Evolutionary conservation across 345 rosid genomes (phyloP).

Genomic region (Capsella bursapastoris): DNA sequence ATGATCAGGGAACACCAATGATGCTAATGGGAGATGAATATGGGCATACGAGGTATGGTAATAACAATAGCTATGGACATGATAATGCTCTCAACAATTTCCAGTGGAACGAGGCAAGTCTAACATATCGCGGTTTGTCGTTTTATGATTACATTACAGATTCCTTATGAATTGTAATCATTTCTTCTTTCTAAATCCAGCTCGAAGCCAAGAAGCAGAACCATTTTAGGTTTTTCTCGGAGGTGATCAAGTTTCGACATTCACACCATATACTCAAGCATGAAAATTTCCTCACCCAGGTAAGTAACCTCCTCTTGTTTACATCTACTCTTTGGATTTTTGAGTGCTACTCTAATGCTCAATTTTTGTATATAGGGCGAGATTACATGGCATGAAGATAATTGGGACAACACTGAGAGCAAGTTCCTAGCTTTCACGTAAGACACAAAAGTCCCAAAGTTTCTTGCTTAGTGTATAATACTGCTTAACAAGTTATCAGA

Average conservation of each 20-base stretch:
- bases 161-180: neutral
- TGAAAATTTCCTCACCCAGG: conserved; percentile 69
- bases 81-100: conserved; percentile 85
- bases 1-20: conserved; percentile 85
- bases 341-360: conserved; percentile 8
- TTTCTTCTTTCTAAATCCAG: conserved; percentile 43
- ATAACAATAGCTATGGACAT: conserved; percentile 94
- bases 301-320: conserved; percentile 37
- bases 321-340: neutral
- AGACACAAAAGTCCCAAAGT: conserved; percentile 36
- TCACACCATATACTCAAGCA: conserved; percentile 55
- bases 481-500: neutral
- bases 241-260: conserved; percentile 67
- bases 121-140: neutral
- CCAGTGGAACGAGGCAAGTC: conserved; percentile 72
- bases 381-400: conserved; percentile 93
- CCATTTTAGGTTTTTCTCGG: conserved; percentile 85
- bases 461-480: neutral
- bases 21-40: conserved; percentile 98
- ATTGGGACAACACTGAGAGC: conserved; percentile 86
- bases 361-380: conserved; percentile 58
- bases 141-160: neutral
- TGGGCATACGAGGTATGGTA: conserved; percentile 87
- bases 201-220: conserved; percentile 57
- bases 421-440: conserved; percentile 97